Evolutionary conservation across 2,329 filamentous ascomycete genomes (phyloP), one percentile per base, ranked within the genome.

Genomic region (Phyllosticta paracitricarpa): DNA sequence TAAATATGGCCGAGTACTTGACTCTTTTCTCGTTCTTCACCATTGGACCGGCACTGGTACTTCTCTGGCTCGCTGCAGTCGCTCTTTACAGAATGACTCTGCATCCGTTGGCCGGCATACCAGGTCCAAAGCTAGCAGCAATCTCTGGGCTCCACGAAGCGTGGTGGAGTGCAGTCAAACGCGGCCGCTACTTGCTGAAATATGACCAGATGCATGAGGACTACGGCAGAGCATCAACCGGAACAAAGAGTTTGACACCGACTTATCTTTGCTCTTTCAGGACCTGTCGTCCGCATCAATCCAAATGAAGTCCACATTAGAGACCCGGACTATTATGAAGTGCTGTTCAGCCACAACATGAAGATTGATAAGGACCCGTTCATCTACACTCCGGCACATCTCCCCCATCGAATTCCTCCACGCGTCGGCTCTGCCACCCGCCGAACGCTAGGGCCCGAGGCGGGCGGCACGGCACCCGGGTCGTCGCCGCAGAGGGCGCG

Each of bases 231-330:
- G 19, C 5, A 30, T 4, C 51, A 7, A 14, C 22, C 6, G 17
- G 17, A 9, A 7, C 7, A 12, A 28, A 19, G 25, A 19, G 4
- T 14, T 2, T n/a, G 2, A 7, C 8, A 26, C 14, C n/a, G 7
- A 4, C 30, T 28, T 5, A 52, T 5, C 3, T 6, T 6, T 4
- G 1, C 5, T 10, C 7, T 8, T 26, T 3, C 28, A 72, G 70
- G 70, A 1, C 70, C 70, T 0, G 69, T 73, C 14, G 67, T 73
- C 2, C 69, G 70, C 51, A 71, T 72, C 64, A 71, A 65, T 22
- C 70, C 70, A 6, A 62, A 70, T 52, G 70, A 73, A 64, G 61
- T 72, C 4, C 69, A 65, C 26, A 67, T 72, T 48, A 53, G 62
- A 3, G 69, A 71, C 52, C 62, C 67, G 1, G 54, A 63, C 8